phyloP scores from a whole-genome alignment of 805 yeast species.

The Pichia cabralensis region DNA sequence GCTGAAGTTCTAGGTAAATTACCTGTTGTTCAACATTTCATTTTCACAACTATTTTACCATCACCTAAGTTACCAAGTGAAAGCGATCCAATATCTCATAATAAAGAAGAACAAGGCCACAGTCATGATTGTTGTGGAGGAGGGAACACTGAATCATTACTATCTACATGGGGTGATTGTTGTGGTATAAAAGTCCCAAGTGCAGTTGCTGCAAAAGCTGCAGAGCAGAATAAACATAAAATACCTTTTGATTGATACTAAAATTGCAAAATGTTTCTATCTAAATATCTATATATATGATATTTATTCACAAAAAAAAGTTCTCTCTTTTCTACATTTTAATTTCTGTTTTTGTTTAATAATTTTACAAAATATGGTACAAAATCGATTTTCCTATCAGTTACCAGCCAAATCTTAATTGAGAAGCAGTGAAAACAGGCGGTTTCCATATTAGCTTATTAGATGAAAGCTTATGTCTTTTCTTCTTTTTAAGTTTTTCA shows the following conservation, averaged over 20 bases:
- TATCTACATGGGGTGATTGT: slow-evolving; percentile 87
- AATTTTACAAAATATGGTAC: too few relatives aligned
- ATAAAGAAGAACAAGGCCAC: slow-evolving; percentile 9
- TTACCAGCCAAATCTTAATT: slow-evolving; percentile 91
- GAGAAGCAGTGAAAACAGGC: slow-evolving; percentile 92
- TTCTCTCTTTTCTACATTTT: too few relatives aligned
- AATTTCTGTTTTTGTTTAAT: too few relatives aligned
- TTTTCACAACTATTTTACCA: slow-evolving; percentile 60
- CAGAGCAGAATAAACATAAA: slow-evolving; percentile 31
- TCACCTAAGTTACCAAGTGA: slow-evolving; percentile 64
- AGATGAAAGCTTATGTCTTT: slow-evolving; percentile 70
- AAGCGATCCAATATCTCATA: slow-evolving; percentile 16
- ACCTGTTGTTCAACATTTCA: slow-evolving; percentile 90
- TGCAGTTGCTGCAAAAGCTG: slow-evolving; percentile 80
- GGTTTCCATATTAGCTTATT: slow-evolving; percentile 80
- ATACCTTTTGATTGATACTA: slow-evolving; percentile 62
- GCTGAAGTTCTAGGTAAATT: slow-evolving; percentile 86
- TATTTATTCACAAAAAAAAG: too few relatives aligned
- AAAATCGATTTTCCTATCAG: neutral
- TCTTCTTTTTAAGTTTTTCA: slow-evolving; percentile 53
- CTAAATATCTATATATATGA: too few relatives aligned
- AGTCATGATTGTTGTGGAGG: slow-evolving; percentile 17
- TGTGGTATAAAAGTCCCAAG: slow-evolving; percentile 96
- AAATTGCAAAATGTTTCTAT: too few relatives aligned
- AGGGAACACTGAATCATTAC: slow-evolving; percentile 20